Evolutionary conservation across 305 asterid genomes (phyloP), one percentile per base, ranked within the genome.

Genomic region (Ilex paraguariensis): DNA sequence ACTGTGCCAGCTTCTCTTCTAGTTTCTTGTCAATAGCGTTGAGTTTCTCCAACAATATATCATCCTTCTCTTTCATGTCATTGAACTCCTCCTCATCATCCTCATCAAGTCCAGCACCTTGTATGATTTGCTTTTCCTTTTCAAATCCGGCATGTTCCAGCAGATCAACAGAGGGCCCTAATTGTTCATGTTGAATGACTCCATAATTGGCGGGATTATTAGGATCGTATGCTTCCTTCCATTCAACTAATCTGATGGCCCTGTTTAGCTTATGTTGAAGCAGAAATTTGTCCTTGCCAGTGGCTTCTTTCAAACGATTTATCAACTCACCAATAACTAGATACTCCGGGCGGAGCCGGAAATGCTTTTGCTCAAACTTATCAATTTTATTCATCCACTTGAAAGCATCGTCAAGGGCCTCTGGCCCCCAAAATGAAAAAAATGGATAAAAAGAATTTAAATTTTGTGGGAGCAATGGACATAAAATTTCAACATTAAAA

Each of bases 181-280:
- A 70, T 60, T 77, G 74, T 32, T 82, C 86, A 44, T 69, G 81
- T 71, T 80, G 80, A 56, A 92, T 82, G 63, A 85, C 64, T 31
- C 97, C 98, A 55, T 75, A 92, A 70, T 89, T 89, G 70, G 81
- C 82, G 5, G 96, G 87, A 73, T 87, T 80, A 68, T 79, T 85
- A 16, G 97, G 96, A 82, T 89, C 95, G 73, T 79, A 87, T 36
- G 87, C 87, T 59, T 89, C 93, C 72, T 77, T 89, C 78, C 84
- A 75, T 59, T 85, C 85, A 54, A 82, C 87, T 85, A 87, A 61
- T 75, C 88, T 79, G 75, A 84, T 36, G 46, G 98, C 97, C 79
- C 97, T 87, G 70, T 89, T 89, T 59, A 89, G 32, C 83, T 92
- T 92, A 80, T 81, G 79, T 75, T 92, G 97, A 63, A 92, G 85